Conservation (phyloP, 345 rosid genomes). For the Kandelia obovata region DNA sequence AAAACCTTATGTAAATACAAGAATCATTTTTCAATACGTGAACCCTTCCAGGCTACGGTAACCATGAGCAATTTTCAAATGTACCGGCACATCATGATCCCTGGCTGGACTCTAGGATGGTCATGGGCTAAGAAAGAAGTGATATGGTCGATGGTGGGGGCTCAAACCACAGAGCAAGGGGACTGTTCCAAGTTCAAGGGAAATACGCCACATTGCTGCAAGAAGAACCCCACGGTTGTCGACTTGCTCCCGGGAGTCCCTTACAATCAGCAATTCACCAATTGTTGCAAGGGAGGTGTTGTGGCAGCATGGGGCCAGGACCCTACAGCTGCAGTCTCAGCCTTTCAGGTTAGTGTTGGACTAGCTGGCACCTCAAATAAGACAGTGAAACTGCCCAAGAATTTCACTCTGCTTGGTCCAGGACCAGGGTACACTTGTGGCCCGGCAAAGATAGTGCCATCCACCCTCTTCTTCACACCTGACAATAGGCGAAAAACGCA, state of each 20-base stretch:
- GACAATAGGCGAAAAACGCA: constrained; percentile 71
- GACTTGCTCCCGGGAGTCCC: constrained; percentile 76
- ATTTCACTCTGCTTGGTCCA: constrained; percentile 69
- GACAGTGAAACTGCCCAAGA: constrained; percentile 66
- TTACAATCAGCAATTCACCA: constrained; percentile 70
- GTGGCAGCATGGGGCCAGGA: constrained; percentile 76
- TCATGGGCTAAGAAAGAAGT: constrained; percentile 76
- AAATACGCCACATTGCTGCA: constrained; percentile 68
- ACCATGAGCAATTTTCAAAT: constrained; percentile 65
- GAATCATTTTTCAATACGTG: neutral
- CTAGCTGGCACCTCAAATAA: constrained; percentile 74
- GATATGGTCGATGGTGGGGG: constrained; percentile 74
- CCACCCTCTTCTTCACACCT: constrained; percentile 52
- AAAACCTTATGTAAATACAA: too few relatives aligned
- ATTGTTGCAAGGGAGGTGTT: constrained; percentile 75
- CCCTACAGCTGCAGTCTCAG: constrained; percentile 49
- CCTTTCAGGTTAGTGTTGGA: constrained; percentile 73
- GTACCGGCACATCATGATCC: constrained; percentile 58
- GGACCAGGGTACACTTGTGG: constrained; percentile 82
- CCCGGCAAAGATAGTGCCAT: constrained; percentile 65
- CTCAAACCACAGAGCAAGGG: constrained; percentile 83
- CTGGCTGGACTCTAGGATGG: constrained; percentile 83
- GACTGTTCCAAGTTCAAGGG: constrained; percentile 83
- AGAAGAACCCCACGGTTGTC: constrained; percentile 49
- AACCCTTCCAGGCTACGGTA: constrained; percentile 48